Conservation (phyloP, 495 filamentous ascomycete genomes). For the Penicillium antarcticum region DNA sequence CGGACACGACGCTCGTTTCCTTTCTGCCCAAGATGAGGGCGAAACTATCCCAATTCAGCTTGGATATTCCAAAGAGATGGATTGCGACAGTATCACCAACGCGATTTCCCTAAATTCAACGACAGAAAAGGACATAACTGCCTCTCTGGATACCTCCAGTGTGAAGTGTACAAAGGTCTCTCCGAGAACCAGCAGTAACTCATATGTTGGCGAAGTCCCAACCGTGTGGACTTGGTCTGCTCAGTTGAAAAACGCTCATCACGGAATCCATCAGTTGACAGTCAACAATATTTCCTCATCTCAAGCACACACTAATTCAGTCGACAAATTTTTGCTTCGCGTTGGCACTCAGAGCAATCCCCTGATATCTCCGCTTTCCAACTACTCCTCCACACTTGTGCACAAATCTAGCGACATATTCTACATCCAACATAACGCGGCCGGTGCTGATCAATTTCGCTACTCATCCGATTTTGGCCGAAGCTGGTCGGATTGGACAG, state of each 20-base stretch:
- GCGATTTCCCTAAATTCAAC: conserved; percentile 46
- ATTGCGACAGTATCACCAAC: conserved; percentile 47
- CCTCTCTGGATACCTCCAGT: conserved; percentile 25
- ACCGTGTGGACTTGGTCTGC: conserved; percentile 42
- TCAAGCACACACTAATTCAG: conserved; percentile 34
- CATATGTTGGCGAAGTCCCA: conserved; percentile 16
- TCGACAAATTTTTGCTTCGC: conserved; percentile 46
- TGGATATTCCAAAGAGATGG: conserved; percentile 42
- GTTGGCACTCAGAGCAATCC: conserved; percentile 44
- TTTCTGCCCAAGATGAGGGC: conserved; percentile 32
- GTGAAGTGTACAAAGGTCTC: conserved; percentile 20
- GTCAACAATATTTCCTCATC: conserved; percentile 38
- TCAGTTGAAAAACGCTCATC: conserved; percentile 40
- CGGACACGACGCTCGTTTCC: conserved; percentile 53
- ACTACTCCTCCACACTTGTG: conserved; percentile 53
- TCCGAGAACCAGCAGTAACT: conserved; percentile 9
- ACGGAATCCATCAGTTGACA: conserved; percentile 46
- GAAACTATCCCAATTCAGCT: conserved; percentile 12
- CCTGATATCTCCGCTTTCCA: conserved; percentile 50
- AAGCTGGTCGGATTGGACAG: conserved; percentile 45
- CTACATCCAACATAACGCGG: conserved; percentile 51
- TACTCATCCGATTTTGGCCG: conserved; percentile 55
- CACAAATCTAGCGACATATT: conserved; percentile 30
- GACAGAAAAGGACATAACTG: conserved; percentile 20
- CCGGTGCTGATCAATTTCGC: conserved; percentile 58